Evolutionary conservation across 306 rosid species (phyloP), one percentile per base, ranked within the genome.

Genomic region (Cyamopsis tetragonoloba): DNA sequence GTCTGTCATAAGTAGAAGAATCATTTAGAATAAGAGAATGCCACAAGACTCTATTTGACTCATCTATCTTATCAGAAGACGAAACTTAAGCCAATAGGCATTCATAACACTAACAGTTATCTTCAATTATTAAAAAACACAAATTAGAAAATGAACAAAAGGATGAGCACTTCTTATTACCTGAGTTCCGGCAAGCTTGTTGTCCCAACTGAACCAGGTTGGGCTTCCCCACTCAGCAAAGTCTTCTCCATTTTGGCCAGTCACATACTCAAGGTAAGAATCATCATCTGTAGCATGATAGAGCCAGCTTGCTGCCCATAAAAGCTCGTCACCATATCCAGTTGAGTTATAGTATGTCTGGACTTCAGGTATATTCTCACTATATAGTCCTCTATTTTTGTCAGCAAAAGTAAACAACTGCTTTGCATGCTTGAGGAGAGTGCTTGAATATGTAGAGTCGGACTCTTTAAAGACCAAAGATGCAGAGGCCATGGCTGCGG

Each of bases 401-500:
- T 95, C 85, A 0, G 97, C 99, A 85, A 95, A 95, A 62, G 72
- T 75, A 76, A 95, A 95, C 76, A 95, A 69, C 68, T 90, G 81
- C 72, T 86, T 81, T 18, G 99, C 92, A 75, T 95, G 99, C 82
- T 60, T 76, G 54, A 95, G 96, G 70, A 95, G 99, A 12, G 43
- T 77, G 76, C 62, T 68, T 46, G 99, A 88, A 81, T 95, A 88
- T 54, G 80, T 17, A 23, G 92, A 44, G 62, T 88, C 28, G 0
- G 60, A 51, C 65, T 79, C 75, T 85, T 85, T 88, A 59, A 82
- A 95, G 70, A 95, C 99, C 84, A 95, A 82, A 49, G 97, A 95
- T n/a, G 99, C 99, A 7, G 99, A 79, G 53, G 99, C 97, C 97
- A 95, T 80, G 49, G 99, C 99, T 13, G 99, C 97, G 34, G 99